Evolutionary conservation across 2,329 filamentous ascomycete genomes (phyloP), one percentile per base, ranked within the genome.

Genomic region (Phoma sp.): DNA sequence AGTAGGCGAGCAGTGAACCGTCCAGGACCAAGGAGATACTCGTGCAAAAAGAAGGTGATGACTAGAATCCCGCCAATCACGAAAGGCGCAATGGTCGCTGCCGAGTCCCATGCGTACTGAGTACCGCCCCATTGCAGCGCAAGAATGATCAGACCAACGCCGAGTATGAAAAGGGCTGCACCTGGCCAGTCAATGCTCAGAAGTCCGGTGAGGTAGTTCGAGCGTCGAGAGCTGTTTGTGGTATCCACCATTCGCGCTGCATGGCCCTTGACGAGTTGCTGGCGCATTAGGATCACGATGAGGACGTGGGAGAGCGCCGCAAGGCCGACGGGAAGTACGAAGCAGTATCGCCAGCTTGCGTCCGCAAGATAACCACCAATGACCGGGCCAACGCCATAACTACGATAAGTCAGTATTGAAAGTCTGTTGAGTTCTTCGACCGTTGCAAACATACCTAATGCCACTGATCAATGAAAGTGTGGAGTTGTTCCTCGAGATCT

Each of bases 401-500:
- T 73, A 22, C 5, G 25, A 6, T 13, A 35, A 39, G 25, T 43
- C 7, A 55, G 43, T 15, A 1, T 6, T 6, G 13, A 15, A 3
- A 29, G 9, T 3, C 6, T 4, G 21, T 31, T 31, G 22, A 24
- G 10, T 5, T 24, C 17, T 37, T 37, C 7, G 22, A 33, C 6
- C 2, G 17, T 17, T 13, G 1, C 5, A 2, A 17, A 55, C 59
- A 21, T 51, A 74, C 67, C 70, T 83, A 6, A 86, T 66, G 0
- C 86, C 86, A 7, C 80, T 81, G 1, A 88, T 77, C 8, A 90
- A 61, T 0, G 84, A 81, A 58, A 90, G 96, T 74, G n/a, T 86
- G 79, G 43, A 84, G 69, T 61, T 83, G 81, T 65, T 94, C 88
- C 68, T 88, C 85, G 54, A 96, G 80, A 58, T 93, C 84, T 76